These are phyloP conservation scores for Tylopilus cervinicoccineus DNA, from an alignment of 768 basidiomycete genomes.

Conservation along the genomic window DNA sequence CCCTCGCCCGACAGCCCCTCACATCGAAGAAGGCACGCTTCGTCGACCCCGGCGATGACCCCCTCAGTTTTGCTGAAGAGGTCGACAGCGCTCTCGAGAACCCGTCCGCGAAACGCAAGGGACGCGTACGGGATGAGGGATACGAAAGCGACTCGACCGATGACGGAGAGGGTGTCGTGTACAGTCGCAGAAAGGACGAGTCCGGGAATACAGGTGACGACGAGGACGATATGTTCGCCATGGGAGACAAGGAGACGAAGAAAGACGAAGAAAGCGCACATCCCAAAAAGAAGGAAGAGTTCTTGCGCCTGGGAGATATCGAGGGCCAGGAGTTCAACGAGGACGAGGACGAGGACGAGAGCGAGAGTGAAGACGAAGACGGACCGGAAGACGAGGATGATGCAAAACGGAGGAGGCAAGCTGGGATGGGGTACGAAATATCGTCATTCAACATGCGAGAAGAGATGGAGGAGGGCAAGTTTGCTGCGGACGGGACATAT, in stretches of 20 bases:
- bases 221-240: slow-evolving; percentile 79
- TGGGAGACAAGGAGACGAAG: slow-evolving; percentile 55
- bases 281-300: slow-evolving; percentile 65
- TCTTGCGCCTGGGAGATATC: slow-evolving; percentile 86
- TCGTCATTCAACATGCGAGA: slow-evolving; percentile 99
- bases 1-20: slow-evolving; percentile 26
- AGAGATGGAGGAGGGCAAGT: slow-evolving; percentile 98
- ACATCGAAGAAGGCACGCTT: slow-evolving; percentile 71
- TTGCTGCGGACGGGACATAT: slow-evolving; percentile 90
- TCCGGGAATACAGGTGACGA: slow-evolving; percentile 57
- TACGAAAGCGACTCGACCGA: slow-evolving; percentile 95
- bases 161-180: slow-evolving; percentile 91
- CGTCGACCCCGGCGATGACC: slow-evolving; percentile 71
- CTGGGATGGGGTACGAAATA: slow-evolving; percentile 89
- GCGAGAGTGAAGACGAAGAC: slow-evolving; percentile 39
- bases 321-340: slow-evolving; percentile 89
- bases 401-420: slow-evolving; percentile 67
- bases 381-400: slow-evolving; percentile 71
- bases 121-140: slow-evolving; percentile 77
- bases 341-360: slow-evolving; percentile 30
- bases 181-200: slow-evolving; percentile 60
- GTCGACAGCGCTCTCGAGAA: slow-evolving; percentile 72
- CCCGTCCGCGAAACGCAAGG: slow-evolving; percentile 57
- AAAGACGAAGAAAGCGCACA: slow-evolving; percentile 36
- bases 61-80: slow-evolving; percentile 70